Base-by-base conservation (phyloP, 495 filamentous ascomycete species). In the Thermochaetoides thermophila region DNA sequence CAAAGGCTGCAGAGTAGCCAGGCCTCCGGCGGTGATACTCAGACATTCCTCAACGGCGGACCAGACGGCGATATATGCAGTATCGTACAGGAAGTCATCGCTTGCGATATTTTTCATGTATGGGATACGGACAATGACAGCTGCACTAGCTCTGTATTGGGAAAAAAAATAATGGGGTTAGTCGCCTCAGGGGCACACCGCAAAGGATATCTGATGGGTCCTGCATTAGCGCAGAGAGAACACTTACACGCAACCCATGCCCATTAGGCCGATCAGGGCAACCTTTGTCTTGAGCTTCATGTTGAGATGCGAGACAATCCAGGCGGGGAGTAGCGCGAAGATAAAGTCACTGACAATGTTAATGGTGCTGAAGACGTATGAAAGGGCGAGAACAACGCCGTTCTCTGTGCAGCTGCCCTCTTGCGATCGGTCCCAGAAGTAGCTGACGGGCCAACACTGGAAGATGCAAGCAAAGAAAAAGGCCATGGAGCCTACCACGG, bases 381-480 rank as follows among this genome's bases (percentile, higher is more conserved):
- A 22, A 7, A 47, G 35, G 14, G 44, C 44, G 30, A 46, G 33
- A 7, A 49, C 14, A 17, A 55, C 27, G 0, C 13, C 2, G 14
- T 21, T 29, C 8, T 44, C 21, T 15, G 57, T 34, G 45, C 57
- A 61, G 3, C 14, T 32, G n/a, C 50, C 56, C 0, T 14, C 31
- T 7, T 31, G 23, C 13, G 29, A 33, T 11, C 42, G 34, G 18
- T 49, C 39, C 61, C 60, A 67, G 40, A 57, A 63, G 36, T 43
- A 49, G 9, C 38, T 31, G 13, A 55, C 39, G 7, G 59, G 59
- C 26, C 42, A 15, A 40, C 66, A 70, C 34, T 68, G 62, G 19
- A 68, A 49, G 26, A 61, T 25, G 38, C 55, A 46, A 29, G 63
- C 29, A 27, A 68, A 49, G 40, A 63, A 55, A 47, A 52, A 66